phyloP scores from a whole-genome alignment of 78 protist species.

The Protostelium mycophagum region DNA sequence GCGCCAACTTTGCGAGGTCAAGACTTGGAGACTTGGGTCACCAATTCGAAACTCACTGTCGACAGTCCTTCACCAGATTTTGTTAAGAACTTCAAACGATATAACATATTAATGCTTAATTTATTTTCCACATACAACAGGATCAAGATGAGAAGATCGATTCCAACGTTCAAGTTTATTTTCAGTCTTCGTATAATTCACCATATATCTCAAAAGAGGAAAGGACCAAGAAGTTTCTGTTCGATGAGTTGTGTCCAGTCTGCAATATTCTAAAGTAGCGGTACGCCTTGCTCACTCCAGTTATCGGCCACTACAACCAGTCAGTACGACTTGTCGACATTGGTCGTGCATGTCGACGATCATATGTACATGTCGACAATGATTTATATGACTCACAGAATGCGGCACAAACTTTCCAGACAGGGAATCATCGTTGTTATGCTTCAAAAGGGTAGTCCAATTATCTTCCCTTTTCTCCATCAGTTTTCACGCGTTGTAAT shows the following conservation, averaged over 20 bases:
- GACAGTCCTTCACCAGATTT: too few relatives aligned
- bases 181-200: slow-evolving; percentile 53
- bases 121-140: too few relatives aligned
- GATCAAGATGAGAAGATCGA: too few relatives aligned
- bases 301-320: slow-evolving; percentile 38
- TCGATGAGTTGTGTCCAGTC: slow-evolving; percentile 67
- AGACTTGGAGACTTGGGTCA: too few relatives aligned
- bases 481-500: not conserved
- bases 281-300: slow-evolving; percentile 44
- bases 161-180: not conserved
- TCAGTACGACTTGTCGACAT: not conserved
- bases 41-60: too few relatives aligned
- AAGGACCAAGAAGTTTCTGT: slow-evolving; percentile 61
- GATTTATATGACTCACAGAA: too few relatives aligned
- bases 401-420: slow-evolving; percentile 55
- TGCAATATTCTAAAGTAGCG: slow-evolving; percentile 67
- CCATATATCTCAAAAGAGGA: slow-evolving; percentile 72
- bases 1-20: too few relatives aligned
- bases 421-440: slow-evolving; percentile 54
- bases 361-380: not conserved
- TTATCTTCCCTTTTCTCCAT: not conserved
- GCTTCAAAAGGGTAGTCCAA: slow-evolving; percentile 59
- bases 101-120: too few relatives aligned
- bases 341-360: not conserved
- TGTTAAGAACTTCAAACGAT: too few relatives aligned